Base-by-base conservation (phyloP, 768 basidiomycete genomes). In the Trametes villosa region DNA sequence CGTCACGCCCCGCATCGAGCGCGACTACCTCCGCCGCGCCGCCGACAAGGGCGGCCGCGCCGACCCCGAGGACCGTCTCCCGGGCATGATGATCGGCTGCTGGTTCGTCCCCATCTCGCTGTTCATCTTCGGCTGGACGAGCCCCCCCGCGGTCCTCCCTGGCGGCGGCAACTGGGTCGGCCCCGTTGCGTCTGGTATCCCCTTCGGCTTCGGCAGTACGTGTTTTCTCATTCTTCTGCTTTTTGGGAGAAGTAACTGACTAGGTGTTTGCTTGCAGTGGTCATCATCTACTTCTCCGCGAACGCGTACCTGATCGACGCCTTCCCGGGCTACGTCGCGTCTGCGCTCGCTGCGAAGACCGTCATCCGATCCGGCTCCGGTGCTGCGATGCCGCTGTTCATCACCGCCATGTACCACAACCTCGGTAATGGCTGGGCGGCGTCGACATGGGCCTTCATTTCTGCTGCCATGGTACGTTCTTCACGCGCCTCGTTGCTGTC, bases 41-140 rank as follows among this genome's bases (percentile, higher is more conserved):
- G 67, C 65, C 8, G 76, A 70, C 30, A 75, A 73, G 57, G 74
- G 70, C 42, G 78, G 78, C 2, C 69, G 64, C 24, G 77, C 76
- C 7, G 76, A 79, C 30, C 79, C 79, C 9, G 79, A 80, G 59
- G 77, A 78, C 48, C 73, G 79, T 56, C 67, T 78, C 30, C 59
- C 67, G 51, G 76, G 75, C 9, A 75, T 76, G 68, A 76, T 79
- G 71, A 57, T 77, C 45, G 75, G 73, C 15, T 72, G 70, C 29
- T 73, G 74, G 40, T 75, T 77, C 61, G 68, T 78, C 30, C 68
- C 75, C 53, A 59, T 73, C 54, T 71, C 76, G 4, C 67, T 79
- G 47, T 79, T 80, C 72, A 76, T 77, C 71, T 76, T 80, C 60
- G 77, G 76, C 42, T 77, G 76, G 76, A 76, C 76, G n/a, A 69